These are phyloP conservation scores for Curvularia sp. DNA, from an alignment of 2,329 filamentous ascomycete species.

Conservation along the genomic window DNA sequence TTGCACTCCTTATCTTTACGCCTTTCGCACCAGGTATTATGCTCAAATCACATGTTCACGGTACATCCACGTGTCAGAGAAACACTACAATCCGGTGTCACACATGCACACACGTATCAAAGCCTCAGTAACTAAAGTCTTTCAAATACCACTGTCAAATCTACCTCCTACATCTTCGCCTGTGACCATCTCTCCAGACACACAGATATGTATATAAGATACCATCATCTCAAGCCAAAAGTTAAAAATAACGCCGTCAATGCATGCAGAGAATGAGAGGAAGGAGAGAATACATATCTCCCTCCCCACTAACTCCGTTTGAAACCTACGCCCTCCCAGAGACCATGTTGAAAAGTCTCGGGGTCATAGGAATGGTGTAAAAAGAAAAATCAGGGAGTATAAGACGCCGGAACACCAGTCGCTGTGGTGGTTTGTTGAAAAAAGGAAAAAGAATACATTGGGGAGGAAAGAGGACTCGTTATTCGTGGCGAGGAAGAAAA, in stretches of 20 bases:
- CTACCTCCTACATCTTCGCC: not conserved
- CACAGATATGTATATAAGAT: not conserved
- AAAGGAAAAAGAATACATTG: not conserved
- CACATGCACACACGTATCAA: no score
- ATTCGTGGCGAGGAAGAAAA: not conserved
- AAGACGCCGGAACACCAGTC: conserved; percentile 5
- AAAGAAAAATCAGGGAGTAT: not conserved
- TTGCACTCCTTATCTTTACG: no score
- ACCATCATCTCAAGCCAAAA: not conserved
- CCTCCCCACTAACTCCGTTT: not conserved
- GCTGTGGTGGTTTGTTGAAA: conserved; percentile 10
- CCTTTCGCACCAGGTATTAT: not conserved
- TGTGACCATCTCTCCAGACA: not conserved
- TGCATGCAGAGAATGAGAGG: not conserved
- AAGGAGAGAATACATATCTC: not conserved
- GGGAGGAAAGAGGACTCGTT: not conserved
- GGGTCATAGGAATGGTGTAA: not conserved
- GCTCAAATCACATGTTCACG: not conserved
- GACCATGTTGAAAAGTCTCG: not conserved
- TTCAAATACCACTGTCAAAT: not conserved
- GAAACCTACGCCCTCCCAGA: not conserved
- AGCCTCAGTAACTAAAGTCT: not conserved
- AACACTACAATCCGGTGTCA: not conserved
- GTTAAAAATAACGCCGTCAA: not conserved
- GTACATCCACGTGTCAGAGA: not conserved